Base-by-base conservation (phyloP, 192 early-diverging fungal genomes). In the Linnemannia zychae region DNA sequence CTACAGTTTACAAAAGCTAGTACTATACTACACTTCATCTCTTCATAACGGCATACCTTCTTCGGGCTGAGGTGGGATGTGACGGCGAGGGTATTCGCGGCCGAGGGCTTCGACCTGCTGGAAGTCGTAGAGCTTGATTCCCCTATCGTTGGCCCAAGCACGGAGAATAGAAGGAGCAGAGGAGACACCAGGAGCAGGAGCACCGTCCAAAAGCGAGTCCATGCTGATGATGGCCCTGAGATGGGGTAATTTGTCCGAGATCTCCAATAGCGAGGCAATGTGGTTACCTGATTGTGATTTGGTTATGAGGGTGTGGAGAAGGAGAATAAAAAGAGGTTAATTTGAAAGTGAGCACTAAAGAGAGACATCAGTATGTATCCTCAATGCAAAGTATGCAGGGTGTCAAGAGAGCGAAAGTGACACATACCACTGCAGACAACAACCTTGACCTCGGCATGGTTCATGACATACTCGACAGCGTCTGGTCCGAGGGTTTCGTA, bases 401-500 rank as follows among this genome's bases (percentile, higher is more conserved):
- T 60, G 57, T 63, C 28, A 13, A 12, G 12, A 22, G 11, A 88
- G 85, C 67, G 79, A 72, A 46, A 1, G 13, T n/a, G 4, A 57
- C 2, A 31, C 66, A n/a, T 75, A 81, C 79, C 73, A 50, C 70
- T 38, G 74, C 91, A 68, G 18, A 96, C 91, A 31, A 96, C 80
- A 36, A 95, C 72, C 31, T 88, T 79, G 67, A 96, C 86, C 36
- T 96, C 96, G 18, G 96, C 89, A 73, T 97, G 95, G 79, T 95
- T 96, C 50, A 97, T 80, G 34, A 97, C 94, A 81, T 93, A 97
- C 88, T 95, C 91, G 60, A 97, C 84, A 9, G 94, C 90, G 17
- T 96, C 95, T 0, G 92, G 88, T 68, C 96, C 98, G 36, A 98
- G 91, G 7, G 96, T 97, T 77, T 98, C 97, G 89, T 97, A 97